Conservation (phyloP, 148 eudicot species). For the Vaccinium vitisidaea region DNA sequence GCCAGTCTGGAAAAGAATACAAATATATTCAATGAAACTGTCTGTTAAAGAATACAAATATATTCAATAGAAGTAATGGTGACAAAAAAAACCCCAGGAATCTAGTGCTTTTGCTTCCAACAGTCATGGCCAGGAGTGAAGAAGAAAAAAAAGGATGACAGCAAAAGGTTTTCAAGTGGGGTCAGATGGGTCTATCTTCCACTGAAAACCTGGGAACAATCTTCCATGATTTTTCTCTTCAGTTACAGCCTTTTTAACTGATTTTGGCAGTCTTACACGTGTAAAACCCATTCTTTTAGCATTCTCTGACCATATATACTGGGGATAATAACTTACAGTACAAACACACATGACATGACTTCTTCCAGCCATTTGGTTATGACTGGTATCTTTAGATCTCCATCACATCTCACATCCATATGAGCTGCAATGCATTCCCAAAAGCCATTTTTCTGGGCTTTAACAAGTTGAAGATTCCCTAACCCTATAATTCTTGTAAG, state of each 20-base stretch:
- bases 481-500: conserved; percentile 3
- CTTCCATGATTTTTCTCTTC: conserved; percentile 25
- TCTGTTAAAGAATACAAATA: conserved; percentile 24
- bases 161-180: conserved; percentile 29
- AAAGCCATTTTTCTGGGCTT: conserved; percentile 4
- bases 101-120: conserved; percentile 38
- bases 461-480: neutral
- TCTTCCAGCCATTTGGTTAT: conserved; percentile 19
- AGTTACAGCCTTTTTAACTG: conserved; percentile 41
- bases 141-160: conserved; percentile 24
- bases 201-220: conserved; percentile 55
- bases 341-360: conserved; percentile 18
- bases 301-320: conserved; percentile 29
- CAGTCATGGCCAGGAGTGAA: conserved; percentile 29
- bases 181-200: conserved; percentile 32
- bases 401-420: neutral
- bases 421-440: conserved; percentile 9
- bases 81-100: conserved; percentile 46
- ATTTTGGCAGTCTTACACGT: conserved; percentile 46
- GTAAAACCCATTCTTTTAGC: conserved; percentile 38
- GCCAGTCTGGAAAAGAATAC: conserved; percentile 28
- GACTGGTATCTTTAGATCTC: conserved; percentile 21
- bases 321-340: neutral
- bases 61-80: conserved; percentile 27
- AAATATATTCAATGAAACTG: conserved; percentile 19